Evolutionary conservation across 1,284 basidiomycete species (phyloP), one percentile per base, ranked within the genome.

Genomic region (Tilletia walkeri): DNA sequence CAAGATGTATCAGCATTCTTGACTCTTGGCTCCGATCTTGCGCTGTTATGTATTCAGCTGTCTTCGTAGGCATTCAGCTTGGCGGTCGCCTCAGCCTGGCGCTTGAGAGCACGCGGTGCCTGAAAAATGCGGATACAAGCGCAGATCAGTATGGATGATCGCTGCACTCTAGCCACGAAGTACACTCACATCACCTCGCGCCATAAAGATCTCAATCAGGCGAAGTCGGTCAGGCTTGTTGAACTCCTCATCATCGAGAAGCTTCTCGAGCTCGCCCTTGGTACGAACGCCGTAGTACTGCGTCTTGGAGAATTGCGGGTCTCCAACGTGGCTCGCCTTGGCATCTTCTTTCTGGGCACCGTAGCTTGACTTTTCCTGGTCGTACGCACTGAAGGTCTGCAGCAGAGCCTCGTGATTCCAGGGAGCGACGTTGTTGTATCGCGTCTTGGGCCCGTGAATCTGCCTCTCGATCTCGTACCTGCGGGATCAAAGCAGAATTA

Each of bases 381-480:
- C 77, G 65, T 53, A 53, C 84, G 85, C 80, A 85, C 79, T 50
- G 84, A 72, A 65, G 77, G 85, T 71, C 53, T 78, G 70, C 20
- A 80, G 67, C 65, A 80, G 66, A 56, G 72, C 47, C 49, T 53
- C 68, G 67, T 74, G 74, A 67, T 80, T 73, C 67, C 73, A 80
- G 9, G 72, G 70, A 20, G 74, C 69, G n/a, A 78, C 75, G 53
- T 77, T 69, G 69, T 80, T 80, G 75, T 85, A 84, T 12, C 48
- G 50, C 9, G 87, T 84, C 24, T 86, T 75, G 78, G 86, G 87
- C 24, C 90, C 92, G 81, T 92, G 90, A 74, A 93, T 88, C 79
- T 88, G 89, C 24, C 91, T 88, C 86, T 96, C 94, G 73, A 95
- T 94, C 56, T 90, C 90, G 84, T 94, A 94, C 6, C 59, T 39